Evolutionary conservation across 805 yeast genomes (phyloP), one percentile per base, ranked within the genome.

Genomic region (Pichia nakasei): DNA sequence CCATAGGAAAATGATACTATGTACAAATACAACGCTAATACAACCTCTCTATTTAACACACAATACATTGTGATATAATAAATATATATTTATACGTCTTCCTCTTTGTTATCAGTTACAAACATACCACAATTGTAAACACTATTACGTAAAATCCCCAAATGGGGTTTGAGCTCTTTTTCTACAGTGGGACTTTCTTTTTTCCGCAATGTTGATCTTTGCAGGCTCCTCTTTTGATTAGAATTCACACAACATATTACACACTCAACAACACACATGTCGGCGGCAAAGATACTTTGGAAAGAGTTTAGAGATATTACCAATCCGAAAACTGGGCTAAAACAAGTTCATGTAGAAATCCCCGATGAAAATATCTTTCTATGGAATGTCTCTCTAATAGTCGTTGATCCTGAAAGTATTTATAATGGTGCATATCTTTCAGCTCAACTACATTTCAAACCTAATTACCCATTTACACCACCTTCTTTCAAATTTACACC

Each of bases 341-440:
- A 58, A 42, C 63, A 60, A 34, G 61, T 64, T 18, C 60, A 55
- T 29, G 66, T 64, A 22, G 67, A 65, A 52, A 62, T 76, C 37
- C 41, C 39, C 3, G 80, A 75, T 49, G 76, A 76, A 49, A 76
- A 76, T 61, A 74, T 76, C 48, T 76, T 75, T 48, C 59, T 73
- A 39, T 76, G 85, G 97, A 84, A 85, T 60, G 78, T 91, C 45
- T 96, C 96, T 21, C 83, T 91, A 46, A 85, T 91, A 86, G 94
- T 91, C 13, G 75, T 87, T 45, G 85, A 86, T 64, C 84, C 85
- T 55, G 96, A 88, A 50, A 85, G 95, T 18, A 80, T 83, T 51
- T 93, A 85, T 64, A 86, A 89, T 59, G 97, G 97, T 33, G 97
- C 97, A 18, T 91, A 85, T 64, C 83, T 93, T 66, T 85, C 82